Evolutionary conservation across 345 rosid species (phyloP).

Genomic region (Citrus unshiu): DNA sequence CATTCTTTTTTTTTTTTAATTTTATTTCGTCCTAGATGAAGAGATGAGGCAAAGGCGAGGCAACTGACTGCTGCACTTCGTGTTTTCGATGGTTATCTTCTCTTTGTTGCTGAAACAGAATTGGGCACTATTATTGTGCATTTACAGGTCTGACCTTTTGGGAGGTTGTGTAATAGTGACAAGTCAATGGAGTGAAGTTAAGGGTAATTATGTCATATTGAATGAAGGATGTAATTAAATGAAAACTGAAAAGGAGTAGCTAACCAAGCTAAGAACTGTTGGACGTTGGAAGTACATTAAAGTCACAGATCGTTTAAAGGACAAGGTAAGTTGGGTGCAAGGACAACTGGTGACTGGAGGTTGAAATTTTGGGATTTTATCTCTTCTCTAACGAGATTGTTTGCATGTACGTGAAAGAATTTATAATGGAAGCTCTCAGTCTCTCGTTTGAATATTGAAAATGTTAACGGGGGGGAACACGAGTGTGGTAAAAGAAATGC

Average conservation of each 20-base stretch:
- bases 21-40: not conserved
- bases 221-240: not conserved
- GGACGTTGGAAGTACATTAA: conserved; percentile 2
- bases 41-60: not conserved
- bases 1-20: conserved; percentile 16
- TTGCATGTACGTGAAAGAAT: conserved; percentile 12
- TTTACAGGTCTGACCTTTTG: conserved; percentile 20
- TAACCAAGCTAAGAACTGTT: not conserved
- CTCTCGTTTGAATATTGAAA: not conserved
- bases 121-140: not conserved
- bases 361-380: not conserved
- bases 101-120: conserved; percentile 17
- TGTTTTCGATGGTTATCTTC: not conserved
- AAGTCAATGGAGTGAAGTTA: not conserved
- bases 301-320: not conserved
- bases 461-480: not conserved
- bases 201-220: conserved; percentile 16
- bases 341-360: not conserved
- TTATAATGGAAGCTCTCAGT: not conserved
- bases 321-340: not conserved
- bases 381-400: not conserved
- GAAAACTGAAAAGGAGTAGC: not conserved
- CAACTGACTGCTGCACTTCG: not conserved
- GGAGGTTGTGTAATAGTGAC: conserved; percentile 19
- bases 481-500: not conserved